Percentiles rank a stretch among this genome's conserved stretches.
Conservation (phyloP, 108 stramenopile species). For the Chaetoceros muelleri region DNA sequence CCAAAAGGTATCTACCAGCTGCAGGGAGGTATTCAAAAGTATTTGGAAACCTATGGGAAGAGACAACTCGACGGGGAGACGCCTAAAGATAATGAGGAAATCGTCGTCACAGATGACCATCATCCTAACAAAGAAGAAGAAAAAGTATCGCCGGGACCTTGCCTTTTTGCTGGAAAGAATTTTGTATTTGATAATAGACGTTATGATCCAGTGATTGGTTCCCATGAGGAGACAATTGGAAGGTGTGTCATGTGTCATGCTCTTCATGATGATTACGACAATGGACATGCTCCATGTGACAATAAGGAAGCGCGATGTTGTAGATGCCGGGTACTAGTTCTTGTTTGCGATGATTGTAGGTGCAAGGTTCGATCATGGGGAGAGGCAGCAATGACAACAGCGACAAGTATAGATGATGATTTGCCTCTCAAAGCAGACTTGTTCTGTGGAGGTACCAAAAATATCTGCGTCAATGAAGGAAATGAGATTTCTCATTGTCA, state of each 20-base stretch:
- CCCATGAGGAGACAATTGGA: conserved; percentile 25
- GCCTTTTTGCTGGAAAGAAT: conserved; percentile 69
- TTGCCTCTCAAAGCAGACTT: conserved; percentile 18
- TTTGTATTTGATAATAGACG: conserved; percentile 87
- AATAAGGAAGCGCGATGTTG: conserved; percentile 71
- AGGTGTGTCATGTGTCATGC: conserved; percentile 45
- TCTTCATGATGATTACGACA: conserved; percentile 81
- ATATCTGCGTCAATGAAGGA: conserved; percentile 54
- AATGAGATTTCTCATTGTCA: conserved; percentile 7
- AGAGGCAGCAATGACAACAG: conserved; percentile 11
- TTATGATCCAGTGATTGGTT: conserved; percentile 26
- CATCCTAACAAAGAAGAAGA: conserved; percentile 1
- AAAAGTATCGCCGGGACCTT: too few species aligned
- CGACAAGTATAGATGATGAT: neutral
- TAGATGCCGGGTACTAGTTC: conserved; percentile 64
- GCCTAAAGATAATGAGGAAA: conserved; percentile 1
- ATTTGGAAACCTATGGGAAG: conserved; percentile 37
- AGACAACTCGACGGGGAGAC: neutral
- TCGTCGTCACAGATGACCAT: neutral
- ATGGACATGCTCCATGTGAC: conserved; percentile 67
- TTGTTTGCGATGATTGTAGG: conserved; percentile 66
- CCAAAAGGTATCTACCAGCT: conserved; percentile 56
- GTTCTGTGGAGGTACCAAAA: conserved; percentile 44
- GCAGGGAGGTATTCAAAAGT: conserved; percentile 72
- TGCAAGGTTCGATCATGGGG: conserved; percentile 36